Conservation (phyloP, 805 yeast species). For the Yamadazyma sp. region DNA sequence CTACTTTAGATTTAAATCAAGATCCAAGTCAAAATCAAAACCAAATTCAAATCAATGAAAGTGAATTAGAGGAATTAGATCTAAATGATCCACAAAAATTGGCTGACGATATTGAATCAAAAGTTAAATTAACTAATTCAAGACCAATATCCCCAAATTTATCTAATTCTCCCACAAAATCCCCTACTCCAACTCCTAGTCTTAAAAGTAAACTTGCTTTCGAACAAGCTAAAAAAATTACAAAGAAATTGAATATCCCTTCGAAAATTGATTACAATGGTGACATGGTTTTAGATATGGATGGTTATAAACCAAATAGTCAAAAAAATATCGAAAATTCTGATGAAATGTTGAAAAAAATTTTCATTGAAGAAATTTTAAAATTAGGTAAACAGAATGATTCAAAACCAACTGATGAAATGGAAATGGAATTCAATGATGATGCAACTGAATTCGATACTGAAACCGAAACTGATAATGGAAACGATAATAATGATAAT, state of each 20-base stretch:
- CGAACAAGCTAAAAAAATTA: conserved; percentile 59
- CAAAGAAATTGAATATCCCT: conserved; percentile 78
- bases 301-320: conserved; percentile 85
- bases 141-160: conserved; percentile 10
- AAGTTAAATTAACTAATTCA: conserved; percentile 20
- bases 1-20: conserved; percentile 15
- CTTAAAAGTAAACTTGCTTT: conserved; percentile 40
- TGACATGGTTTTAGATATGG: conserved; percentile 86
- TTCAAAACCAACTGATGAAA: too few relatives aligned
- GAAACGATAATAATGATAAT: conserved; percentile 12
- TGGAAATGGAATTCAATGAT: too few relatives aligned
- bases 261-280: conserved; percentile 86
- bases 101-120: conserved; percentile 27
- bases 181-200: conserved; percentile 22
- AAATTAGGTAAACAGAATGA: too few relatives aligned
- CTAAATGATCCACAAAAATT: not conserved
- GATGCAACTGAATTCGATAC: conserved; percentile 10
- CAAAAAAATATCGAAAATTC: conserved; percentile 72
- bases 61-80: conserved; percentile 25
- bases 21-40: too few relatives aligned
- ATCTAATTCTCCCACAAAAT: conserved; percentile 12
- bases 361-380: conserved; percentile 70
- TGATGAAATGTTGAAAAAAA: conserved; percentile 69
- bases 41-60: too few relatives aligned
- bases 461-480: conserved; percentile 6